Evolutionary conservation across 805 yeast genomes (phyloP).

Genomic region (Wickerhamiella lipophila): DNA sequence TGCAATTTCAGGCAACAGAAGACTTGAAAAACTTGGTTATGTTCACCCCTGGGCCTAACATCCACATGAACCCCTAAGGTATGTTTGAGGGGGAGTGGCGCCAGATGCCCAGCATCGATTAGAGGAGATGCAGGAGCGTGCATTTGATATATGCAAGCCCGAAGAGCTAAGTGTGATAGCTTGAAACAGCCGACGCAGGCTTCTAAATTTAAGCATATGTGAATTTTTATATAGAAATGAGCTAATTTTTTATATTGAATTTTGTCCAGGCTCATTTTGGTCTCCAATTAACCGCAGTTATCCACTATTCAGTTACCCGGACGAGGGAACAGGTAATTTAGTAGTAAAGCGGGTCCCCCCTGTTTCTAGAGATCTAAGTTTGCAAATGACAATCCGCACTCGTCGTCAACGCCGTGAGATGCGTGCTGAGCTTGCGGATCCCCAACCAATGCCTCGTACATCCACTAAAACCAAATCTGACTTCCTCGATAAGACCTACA

Average conservation of each 20-base stretch:
- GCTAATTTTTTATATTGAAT: neutral
- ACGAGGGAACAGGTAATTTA: neutral
- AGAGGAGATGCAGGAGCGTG: neutral
- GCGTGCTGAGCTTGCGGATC: neutral
- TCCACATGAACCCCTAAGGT: neutral
- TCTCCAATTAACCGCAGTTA: neutral
- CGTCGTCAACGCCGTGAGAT: neutral
- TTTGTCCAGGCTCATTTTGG: neutral
- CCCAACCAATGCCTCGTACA: constrained; percentile 2
- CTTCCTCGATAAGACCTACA: constrained; percentile 4
- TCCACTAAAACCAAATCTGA: neutral
- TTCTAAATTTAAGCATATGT: neutral
- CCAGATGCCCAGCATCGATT: neutral
- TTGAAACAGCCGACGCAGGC: neutral
- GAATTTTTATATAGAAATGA: neutral
- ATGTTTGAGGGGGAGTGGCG: neutral
- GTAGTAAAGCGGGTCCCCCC: neutral
- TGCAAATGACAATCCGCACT: neutral
- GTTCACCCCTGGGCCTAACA: neutral
- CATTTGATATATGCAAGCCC: neutral
- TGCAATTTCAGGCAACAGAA: no score
- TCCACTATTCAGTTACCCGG: constrained; percentile 2
- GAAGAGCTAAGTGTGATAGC: neutral
- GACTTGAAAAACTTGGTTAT: neutral
- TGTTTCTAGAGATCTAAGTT: neutral